Percentiles rank a stretch among this genome's conserved stretches.
These are phyloP conservation scores for Tremella yokohamensis DNA, from an alignment of 768 basidiomycete genomes.

Conservation along the genomic window DNA sequence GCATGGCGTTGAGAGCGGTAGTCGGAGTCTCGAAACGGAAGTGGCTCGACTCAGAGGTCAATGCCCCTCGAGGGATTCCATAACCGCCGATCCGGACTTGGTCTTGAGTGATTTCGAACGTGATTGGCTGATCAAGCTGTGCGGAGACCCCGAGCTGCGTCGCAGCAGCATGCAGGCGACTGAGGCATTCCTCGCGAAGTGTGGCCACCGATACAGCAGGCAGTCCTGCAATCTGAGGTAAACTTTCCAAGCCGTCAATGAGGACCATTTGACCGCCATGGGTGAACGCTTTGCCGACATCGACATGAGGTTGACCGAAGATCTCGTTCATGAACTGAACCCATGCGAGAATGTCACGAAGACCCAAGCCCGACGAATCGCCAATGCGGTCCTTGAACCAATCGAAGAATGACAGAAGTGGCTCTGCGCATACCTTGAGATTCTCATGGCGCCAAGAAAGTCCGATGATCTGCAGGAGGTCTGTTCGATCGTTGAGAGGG, in stretches of 20 bases:
- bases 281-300: conserved; percentile 27
- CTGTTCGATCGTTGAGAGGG: conserved; percentile 65
- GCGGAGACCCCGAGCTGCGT: background rate
- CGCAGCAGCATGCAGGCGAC: conserved; percentile 50
- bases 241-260: conserved; percentile 78
- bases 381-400: conserved; percentile 69
- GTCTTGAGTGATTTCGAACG: conserved; percentile 26
- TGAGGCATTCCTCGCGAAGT: conserved; percentile 62
- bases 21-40: conserved; percentile 90
- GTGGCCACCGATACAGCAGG: conserved; percentile 60
- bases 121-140: conserved; percentile 1
- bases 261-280: conserved; percentile 91
- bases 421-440: conserved; percentile 60
- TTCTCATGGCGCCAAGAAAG: conserved; percentile 63
- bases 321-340: conserved; percentile 75
- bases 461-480: conserved; percentile 73
- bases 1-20: conserved; percentile 77
- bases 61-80: conserved; percentile 62
- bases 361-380: conserved; percentile 60
- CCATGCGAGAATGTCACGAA: conserved; percentile 93
- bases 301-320: conserved; percentile 40
- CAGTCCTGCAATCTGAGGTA: conserved; percentile 68
- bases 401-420: conserved; percentile 70
- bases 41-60: conserved; percentile 33
- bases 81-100: conserved; percentile 69